These are phyloP conservation scores for Aspergillus ustus DNA, from an alignment of 2,329 filamentous ascomycete species.

Conservation along the genomic window DNA sequence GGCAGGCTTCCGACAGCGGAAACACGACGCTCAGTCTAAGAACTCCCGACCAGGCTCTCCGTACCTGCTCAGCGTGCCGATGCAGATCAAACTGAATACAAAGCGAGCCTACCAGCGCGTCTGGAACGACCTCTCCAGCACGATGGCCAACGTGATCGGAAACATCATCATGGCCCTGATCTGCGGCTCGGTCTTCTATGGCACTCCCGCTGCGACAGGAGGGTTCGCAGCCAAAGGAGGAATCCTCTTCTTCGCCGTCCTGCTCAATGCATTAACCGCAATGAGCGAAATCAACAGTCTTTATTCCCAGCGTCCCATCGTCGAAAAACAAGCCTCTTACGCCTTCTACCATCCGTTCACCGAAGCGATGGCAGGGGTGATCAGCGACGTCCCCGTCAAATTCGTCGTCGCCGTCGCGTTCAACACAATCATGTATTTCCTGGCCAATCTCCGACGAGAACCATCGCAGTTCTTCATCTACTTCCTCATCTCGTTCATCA, in stretches of 20 bases:
- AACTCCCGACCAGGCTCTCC: constrained; percentile 68
- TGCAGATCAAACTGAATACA: constrained; percentile 78
- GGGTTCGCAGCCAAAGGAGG: constrained; percentile 79
- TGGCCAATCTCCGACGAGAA: constrained; percentile 76
- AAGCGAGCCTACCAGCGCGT: constrained; percentile 79
- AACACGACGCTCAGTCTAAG: constrained; percentile 44
- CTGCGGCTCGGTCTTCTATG: constrained; percentile 78
- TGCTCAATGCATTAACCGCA: constrained; percentile 78
- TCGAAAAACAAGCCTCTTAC: constrained; percentile 36
- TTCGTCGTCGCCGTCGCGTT: constrained; percentile 72
- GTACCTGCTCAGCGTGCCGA: constrained; percentile 73
- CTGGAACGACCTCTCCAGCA: constrained; percentile 73
- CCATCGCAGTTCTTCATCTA: constrained; percentile 84
- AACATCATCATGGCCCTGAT: constrained; percentile 77
- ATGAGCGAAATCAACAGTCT: constrained; percentile 49
- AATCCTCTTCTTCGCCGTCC: constrained; percentile 81
- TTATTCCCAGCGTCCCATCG: constrained; percentile 29
- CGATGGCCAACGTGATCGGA: constrained; percentile 64
- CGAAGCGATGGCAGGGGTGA: constrained; percentile 20
- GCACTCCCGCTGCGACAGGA: constrained; percentile 64
- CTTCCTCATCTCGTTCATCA: constrained; percentile 73
- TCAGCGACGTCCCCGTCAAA: constrained; percentile 69
- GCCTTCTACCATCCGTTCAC: constrained; percentile 36
- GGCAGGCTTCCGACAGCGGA: constrained; percentile 38
- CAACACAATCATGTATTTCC: constrained; percentile 82